Percentiles rank a stretch among this genome's conserved stretches.
These are phyloP conservation scores for Apiotrichum akiyoshidainum DNA, from an alignment of 1,284 basidiomycete species.

Conservation along the genomic window DNA sequence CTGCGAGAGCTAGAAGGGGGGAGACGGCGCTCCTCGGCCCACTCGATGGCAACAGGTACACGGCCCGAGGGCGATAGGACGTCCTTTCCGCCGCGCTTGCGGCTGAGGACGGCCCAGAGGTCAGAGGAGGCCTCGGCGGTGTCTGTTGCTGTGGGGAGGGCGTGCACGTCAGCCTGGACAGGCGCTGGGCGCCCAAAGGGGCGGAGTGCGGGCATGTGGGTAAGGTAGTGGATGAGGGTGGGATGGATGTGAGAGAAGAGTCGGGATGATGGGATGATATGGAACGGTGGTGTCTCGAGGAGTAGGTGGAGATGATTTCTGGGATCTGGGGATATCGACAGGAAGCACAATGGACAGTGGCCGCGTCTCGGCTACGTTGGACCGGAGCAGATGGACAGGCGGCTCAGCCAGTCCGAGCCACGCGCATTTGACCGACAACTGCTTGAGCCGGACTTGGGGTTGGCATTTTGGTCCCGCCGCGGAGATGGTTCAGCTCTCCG, in stretches of 20 bases:
- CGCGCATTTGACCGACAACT: too few relatives aligned
- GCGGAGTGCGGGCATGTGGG: conserved; percentile 12
- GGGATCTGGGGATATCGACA: neutral
- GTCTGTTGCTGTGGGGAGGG: conserved; percentile 12
- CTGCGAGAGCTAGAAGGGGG: conserved; percentile 1
- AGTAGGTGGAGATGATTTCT: neutral
- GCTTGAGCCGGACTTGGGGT: too few relatives aligned
- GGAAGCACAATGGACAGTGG: neutral
- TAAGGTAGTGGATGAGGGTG: neutral
- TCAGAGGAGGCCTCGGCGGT: conserved; percentile 15
- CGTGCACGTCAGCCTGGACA: conserved; percentile 13
- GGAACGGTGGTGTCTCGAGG: too few relatives aligned
- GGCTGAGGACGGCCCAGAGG: conserved; percentile 15
- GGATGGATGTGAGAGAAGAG: neutral
- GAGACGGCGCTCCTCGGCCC: conserved; percentile 17
- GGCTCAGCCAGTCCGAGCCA: too few relatives aligned
- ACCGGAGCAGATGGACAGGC: too few relatives aligned
- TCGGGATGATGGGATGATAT: neutral
- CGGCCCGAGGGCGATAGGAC: neutral
- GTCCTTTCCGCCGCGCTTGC: neutral
- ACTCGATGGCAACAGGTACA: conserved; percentile 16
- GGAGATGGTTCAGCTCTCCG: too few relatives aligned
- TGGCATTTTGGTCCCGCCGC: too few relatives aligned
- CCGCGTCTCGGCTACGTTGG: neutral
- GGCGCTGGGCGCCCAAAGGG: conserved; percentile 21